These are phyloP conservation scores for Ascochyta rabiei DNA, from an alignment of 2,329 filamentous ascomycete species.

Conservation along the genomic window DNA sequence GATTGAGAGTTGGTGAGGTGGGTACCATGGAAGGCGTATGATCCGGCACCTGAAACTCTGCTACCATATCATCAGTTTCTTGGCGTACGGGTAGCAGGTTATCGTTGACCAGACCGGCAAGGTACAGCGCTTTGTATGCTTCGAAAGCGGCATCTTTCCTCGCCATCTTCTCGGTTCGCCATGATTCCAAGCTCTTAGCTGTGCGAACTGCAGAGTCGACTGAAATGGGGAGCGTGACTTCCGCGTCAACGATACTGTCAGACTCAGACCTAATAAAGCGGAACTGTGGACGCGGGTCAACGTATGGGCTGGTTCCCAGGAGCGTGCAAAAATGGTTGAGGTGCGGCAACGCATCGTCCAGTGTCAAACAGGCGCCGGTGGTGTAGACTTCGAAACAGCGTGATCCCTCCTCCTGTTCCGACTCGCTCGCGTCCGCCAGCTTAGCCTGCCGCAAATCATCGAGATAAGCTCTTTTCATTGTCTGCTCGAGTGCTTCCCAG, in stretches of 20 bases:
- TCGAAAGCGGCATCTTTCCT: slow-evolving; percentile 83
- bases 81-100: slow-evolving; percentile 70
- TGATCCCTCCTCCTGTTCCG: slow-evolving; percentile 56
- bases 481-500: slow-evolving; percentile 71
- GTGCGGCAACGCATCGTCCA: slow-evolving; percentile 76
- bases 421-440: slow-evolving; percentile 52
- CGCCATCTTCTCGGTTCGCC: slow-evolving; percentile 74
- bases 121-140: slow-evolving; percentile 73
- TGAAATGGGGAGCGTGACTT: slow-evolving; percentile 72
- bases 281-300: slow-evolving; percentile 73
- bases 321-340: slow-evolving; percentile 80
- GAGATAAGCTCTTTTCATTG: slow-evolving; percentile 75
- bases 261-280: slow-evolving; percentile 54
- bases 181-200: slow-evolving; percentile 60
- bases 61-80: slow-evolving; percentile 23
- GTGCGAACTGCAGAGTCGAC: slow-evolving; percentile 67
- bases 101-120: slow-evolving; percentile 75
- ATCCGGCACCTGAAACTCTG: slow-evolving; percentile 35
- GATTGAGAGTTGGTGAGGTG: slow-evolving; percentile 35
- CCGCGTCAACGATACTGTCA: slow-evolving; percentile 55
- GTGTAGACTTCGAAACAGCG: slow-evolving; percentile 27
- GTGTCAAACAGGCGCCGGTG: slow-evolving; percentile 68
- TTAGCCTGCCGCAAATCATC: slow-evolving; percentile 64
- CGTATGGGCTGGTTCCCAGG: slow-evolving; percentile 63
- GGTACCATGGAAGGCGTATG: slow-evolving; percentile 35